Base-by-base conservation (phyloP, 129 eudicot genomes). In the Cynara cardunculus region DNA sequence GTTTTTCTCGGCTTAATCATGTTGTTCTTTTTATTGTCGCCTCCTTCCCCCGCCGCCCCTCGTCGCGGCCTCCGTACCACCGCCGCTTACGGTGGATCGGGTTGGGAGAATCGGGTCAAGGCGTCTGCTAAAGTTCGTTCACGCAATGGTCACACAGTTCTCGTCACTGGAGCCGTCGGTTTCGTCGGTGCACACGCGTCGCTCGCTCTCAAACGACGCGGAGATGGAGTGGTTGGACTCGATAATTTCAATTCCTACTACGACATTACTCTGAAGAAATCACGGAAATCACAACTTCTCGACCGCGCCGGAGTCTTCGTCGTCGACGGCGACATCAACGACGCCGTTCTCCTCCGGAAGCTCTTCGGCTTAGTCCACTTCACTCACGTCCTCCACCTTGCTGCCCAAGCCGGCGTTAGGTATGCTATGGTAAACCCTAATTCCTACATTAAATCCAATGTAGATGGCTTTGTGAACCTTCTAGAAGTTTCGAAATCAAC, bases 381-480 rank as follows among this genome's bases (percentile, higher is more conserved):
- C 59, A 90, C 86, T 10, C 92, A 88, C 71, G 91, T 90, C 4
- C 82, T 90, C 78, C 94, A 90, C 64, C 75, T 90, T 41, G 94
- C 94, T 2, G 94, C 94, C 0, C 94, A 90, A 64, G 94, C 94
- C 1, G 94, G 94, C 0, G 94, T 90, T 1, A 53, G 94, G 85
- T 88, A 90, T 26, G 94, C 94, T 0, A 90, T 90, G 94, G 82
- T 88, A 41, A 88, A 88, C 78, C 94, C 94, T n/a, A 73, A 34
- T 26, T 84, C 90, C 18, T 90, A 87, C 62, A 67, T 90, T 0
- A 84, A 86, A 11, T 86, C 89, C 8, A 90, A 90, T 53, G 74
- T 90, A 3, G 85, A 84, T 24, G 92, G 92, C 13, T 90, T 90
- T 28, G 94, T 90, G 13, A 88, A 67, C 61, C 76, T 90, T 32